Percentiles rank a stretch among this genome's conserved stretches.
phyloP scores from a whole-genome alignment of 495 filamentous ascomycete genomes.

The Penicillium soppii region DNA sequence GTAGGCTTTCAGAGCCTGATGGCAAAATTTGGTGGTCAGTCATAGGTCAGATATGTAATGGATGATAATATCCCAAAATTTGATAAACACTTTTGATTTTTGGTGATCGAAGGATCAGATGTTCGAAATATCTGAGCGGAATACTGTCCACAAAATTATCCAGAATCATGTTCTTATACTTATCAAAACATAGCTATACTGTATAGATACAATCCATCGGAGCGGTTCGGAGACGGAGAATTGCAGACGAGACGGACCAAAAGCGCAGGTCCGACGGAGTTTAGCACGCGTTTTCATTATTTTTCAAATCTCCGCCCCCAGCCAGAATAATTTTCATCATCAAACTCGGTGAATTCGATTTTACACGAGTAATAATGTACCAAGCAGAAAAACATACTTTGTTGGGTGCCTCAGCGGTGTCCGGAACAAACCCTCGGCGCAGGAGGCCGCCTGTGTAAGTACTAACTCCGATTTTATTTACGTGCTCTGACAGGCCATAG shows the following conservation, averaged over 20 bases:
- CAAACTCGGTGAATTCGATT: too few species aligned
- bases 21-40: too few species aligned
- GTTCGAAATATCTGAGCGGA: too few species aligned
- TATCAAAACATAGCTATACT: neutral
- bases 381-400: too few species aligned
- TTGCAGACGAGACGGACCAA: slow-evolving; percentile 20
- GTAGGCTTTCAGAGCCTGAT: too few species aligned
- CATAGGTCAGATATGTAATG: too few species aligned
- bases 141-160: too few species aligned
- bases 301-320: neutral
- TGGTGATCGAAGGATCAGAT: too few species aligned
- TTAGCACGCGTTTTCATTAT: neutral
- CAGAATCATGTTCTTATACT: too few species aligned
- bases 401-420: slow-evolving; percentile 15
- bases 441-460: slow-evolving; percentile 49
- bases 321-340: neutral
- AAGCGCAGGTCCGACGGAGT: neutral
- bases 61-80: too few species aligned
- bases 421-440: slow-evolving; percentile 41
- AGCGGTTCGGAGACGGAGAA: slow-evolving; percentile 23
- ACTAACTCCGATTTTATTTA: neutral
- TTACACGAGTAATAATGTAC: too few species aligned
- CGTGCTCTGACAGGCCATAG: slow-evolving; percentile 9
- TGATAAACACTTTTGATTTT: too few species aligned
- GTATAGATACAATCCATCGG: neutral